These are phyloP conservation scores for Phytophthora cajani DNA, from an alignment of 352 stramenopile species.

Conservation along the genomic window DNA sequence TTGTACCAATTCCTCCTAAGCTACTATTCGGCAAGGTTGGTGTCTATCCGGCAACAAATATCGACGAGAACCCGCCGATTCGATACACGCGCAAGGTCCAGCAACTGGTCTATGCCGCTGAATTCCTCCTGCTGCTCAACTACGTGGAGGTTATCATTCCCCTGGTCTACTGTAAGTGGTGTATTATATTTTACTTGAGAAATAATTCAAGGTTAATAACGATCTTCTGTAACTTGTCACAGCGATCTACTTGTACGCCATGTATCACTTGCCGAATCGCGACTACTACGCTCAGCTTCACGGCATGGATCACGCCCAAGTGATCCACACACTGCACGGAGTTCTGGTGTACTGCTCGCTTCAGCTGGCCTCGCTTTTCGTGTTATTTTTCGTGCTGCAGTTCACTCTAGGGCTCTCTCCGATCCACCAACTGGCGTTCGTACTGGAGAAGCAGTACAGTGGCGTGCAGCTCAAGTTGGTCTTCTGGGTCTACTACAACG, in stretches of 20 bases:
- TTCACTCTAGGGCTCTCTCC: not conserved
- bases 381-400: not conserved
- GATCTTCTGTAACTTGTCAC: not conserved
- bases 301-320: not conserved
- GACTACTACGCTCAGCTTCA: conserved; percentile 2
- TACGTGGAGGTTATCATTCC: conserved; percentile 1
- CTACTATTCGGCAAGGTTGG: not conserved
- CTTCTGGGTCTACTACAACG: conserved; percentile 1
- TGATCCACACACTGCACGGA: not conserved
- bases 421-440: not conserved
- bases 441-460: not conserved
- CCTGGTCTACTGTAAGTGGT: not conserved
- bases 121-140: conserved; percentile 1
- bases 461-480: not conserved
- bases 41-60: not conserved
- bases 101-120: not conserved
- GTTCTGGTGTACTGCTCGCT: not conserved
- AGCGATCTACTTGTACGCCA: not conserved
- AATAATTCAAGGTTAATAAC: not conserved
- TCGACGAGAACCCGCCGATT: not conserved
- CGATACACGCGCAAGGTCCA: not conserved
- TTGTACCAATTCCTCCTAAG: not conserved
- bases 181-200: not conserved
- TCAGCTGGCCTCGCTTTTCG: not conserved
- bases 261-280: not conserved